These are phyloP conservation scores for Dryadomyces quercus-mongolicae DNA, from an alignment of 2,329 filamentous ascomycete species.

Conservation along the genomic window DNA sequence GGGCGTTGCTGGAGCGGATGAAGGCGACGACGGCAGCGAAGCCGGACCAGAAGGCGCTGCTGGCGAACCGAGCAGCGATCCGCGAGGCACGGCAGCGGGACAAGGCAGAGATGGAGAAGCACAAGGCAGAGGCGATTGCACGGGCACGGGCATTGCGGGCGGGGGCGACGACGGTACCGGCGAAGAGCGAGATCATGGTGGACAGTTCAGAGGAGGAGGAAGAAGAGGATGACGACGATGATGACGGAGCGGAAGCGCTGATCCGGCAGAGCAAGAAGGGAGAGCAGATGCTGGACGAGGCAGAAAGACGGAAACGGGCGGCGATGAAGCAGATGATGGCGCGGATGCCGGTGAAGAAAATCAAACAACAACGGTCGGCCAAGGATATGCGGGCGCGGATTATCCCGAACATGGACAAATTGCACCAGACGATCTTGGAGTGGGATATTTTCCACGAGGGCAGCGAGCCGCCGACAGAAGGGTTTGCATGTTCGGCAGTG, in stretches of 20 bases:
- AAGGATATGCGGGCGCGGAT: slow-evolving; percentile 93
- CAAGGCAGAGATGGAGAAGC: slow-evolving; percentile 59
- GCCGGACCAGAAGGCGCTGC: slow-evolving; percentile 23
- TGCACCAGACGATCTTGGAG: slow-evolving; percentile 76
- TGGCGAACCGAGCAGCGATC: slow-evolving; percentile 41
- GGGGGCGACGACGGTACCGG: slow-evolving; percentile 49
- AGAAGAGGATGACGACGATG: slow-evolving; percentile 53
- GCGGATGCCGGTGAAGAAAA: slow-evolving; percentile 70
- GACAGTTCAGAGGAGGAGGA: slow-evolving; percentile 68
- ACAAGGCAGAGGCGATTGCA: slow-evolving; percentile 61
- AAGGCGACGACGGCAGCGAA: slow-evolving; percentile 26
- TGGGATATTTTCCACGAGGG: slow-evolving; percentile 94
- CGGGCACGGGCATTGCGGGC: slow-evolving; percentile 50
- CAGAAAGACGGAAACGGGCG: slow-evolving; percentile 34
- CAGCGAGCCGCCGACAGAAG: slow-evolving; percentile 64
- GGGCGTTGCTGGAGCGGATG: slow-evolving; percentile 32
- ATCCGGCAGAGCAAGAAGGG: slow-evolving; percentile 33
- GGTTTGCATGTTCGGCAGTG: slow-evolving; percentile 62
- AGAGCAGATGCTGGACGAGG: slow-evolving; percentile 36
- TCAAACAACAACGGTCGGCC: slow-evolving; percentile 64
- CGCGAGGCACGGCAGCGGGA: slow-evolving; percentile 64
- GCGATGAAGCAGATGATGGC: slow-evolving; percentile 32
- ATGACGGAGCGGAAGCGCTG: slow-evolving; percentile 40
- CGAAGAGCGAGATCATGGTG: slow-evolving; percentile 83
- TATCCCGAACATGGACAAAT: slow-evolving; percentile 71